Conservation (phyloP, 225 moss, liverwort and hornwort genomes). For the Sphagnum contortum region DNA sequence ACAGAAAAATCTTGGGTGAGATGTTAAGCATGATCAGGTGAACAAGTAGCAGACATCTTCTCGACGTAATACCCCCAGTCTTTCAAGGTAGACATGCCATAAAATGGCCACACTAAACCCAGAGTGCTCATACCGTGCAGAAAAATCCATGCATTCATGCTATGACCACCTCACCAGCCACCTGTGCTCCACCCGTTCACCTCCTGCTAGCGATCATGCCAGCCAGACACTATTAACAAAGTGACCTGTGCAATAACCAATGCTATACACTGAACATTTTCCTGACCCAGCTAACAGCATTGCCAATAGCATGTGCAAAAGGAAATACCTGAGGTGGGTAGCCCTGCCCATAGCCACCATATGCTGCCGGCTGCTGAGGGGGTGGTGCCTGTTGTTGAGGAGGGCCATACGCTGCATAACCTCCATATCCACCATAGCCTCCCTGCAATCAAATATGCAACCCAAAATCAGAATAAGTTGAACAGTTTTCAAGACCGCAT, state of each 20-base stretch:
- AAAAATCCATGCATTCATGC: constrained; percentile 67
- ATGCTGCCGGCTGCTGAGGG: constrained; percentile 72
- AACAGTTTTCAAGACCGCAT: too few relatives aligned
- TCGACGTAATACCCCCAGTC: neutral
- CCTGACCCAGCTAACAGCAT: neutral
- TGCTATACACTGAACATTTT: constrained; percentile 8
- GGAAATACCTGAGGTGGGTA: constrained; percentile 82
- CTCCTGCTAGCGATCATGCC: constrained; percentile 72
- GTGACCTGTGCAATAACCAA: neutral
- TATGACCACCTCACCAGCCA: constrained; percentile 96
- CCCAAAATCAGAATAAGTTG: neutral
- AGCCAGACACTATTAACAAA: constrained; percentile 42
- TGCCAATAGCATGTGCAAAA: neutral
- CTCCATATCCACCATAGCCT: constrained; percentile 77
- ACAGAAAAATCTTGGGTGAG: neutral
- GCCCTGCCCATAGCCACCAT: constrained; percentile 66
- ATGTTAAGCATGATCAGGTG: neutral
- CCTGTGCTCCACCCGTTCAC: constrained; percentile 99
- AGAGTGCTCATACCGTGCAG: constrained; percentile 84
- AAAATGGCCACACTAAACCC: constrained; percentile 15
- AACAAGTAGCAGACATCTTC: too few relatives aligned
- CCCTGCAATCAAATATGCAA: constrained; percentile 35
- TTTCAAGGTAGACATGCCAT: constrained; percentile 5
- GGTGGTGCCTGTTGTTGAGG: constrained; percentile 70
- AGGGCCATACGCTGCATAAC: constrained; percentile 78